Base-by-base conservation (phyloP, 495 filamentous ascomycete genomes). In the Penicillium salamii region DNA sequence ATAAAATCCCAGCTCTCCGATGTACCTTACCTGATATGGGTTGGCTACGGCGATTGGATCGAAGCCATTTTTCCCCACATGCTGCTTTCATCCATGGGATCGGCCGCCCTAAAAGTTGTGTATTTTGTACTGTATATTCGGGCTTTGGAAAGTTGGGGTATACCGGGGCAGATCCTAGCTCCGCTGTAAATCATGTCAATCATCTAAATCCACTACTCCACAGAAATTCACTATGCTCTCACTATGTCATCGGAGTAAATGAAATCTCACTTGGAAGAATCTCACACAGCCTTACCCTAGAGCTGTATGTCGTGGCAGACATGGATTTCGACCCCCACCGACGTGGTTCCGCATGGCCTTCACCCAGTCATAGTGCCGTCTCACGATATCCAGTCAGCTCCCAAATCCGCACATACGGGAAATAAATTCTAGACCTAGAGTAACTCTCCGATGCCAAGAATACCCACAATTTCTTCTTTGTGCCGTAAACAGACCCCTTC, bases 11-110 rank as follows among this genome's bases (percentile, higher is more conserved):
- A 44, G 12, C 13, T 29, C 13, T 48, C 8, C 17, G 18, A 31
- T 7, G 18, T 38, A 11, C 34, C 45, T 48, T 48, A 18, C 35
- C 28, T 23, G 17, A 39, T 48, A 7, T n/a, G 18, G 46, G 36
- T 26, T 35, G 19, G 32, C 7, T 26, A 39, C 32, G 28, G 46
- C 46, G 35, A 33, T 48, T 31, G 28, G 18, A 38, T 46, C 33
- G 4, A 36, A 23, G 6, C 28, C 23, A n/a, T n/a, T 36, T 14
- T 19, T 3, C 42, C 29, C 29, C 42, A 45, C 31, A 46, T 37
- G 34, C 15, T 29, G 23, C 0, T 8, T 11, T 34, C 11, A 26
- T 32, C n/a, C 33, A n/a, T 29, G 12, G 45, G 45, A 48, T 48
- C 45, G 29, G 6, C 45, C 24, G 17, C 15, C 13, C 24, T 48